These are phyloP conservation scores for Vigna trinervia DNA, from an alignment of 306 rosid genomes.

Conservation along the genomic window DNA sequence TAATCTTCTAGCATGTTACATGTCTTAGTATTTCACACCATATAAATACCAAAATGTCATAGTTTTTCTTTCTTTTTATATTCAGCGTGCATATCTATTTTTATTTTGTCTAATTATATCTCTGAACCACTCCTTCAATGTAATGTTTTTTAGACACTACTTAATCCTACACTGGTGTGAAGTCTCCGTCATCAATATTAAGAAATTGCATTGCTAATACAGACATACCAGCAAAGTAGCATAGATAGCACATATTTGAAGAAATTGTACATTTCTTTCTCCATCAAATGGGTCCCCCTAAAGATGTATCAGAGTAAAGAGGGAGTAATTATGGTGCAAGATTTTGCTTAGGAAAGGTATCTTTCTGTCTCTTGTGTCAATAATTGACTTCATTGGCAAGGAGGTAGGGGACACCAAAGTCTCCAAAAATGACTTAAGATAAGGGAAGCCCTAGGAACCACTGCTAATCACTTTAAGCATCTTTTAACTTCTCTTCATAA, in stretches of 20 bases:
- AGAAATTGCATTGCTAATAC: slow-evolving; percentile 9
- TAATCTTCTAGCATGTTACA: neutral
- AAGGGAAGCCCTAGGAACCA: slow-evolving; percentile 38
- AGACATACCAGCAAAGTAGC: slow-evolving; percentile 6
- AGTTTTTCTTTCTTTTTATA: neutral
- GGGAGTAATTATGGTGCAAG: slow-evolving; percentile 20
- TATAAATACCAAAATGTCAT: slow-evolving; percentile 3
- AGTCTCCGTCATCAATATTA: slow-evolving; percentile 2
- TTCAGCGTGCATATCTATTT: neutral
- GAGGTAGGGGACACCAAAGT: slow-evolving; percentile 29
- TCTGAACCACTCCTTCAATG: neutral
- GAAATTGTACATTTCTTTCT: slow-evolving; percentile 2
- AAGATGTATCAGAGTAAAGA: slow-evolving; percentile 21
- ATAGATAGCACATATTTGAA: neutral
- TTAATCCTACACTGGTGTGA: neutral
- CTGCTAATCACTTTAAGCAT: slow-evolving; percentile 18
- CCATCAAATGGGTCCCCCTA: slow-evolving; percentile 37
- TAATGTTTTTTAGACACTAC: slow-evolving; percentile 3
- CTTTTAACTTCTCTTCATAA: slow-evolving; percentile 37
- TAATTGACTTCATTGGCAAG: slow-evolving; percentile 47
- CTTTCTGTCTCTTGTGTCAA: slow-evolving; percentile 40
- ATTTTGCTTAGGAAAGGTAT: slow-evolving; percentile 37
- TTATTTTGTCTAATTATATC: slow-evolving; percentile 7
- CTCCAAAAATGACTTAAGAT: slow-evolving; percentile 17
- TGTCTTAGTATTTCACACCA: neutral